phyloP scores from a whole-genome alignment of 1,284 basidiomycete species.

The Apiotrichum laibachii region DNA sequence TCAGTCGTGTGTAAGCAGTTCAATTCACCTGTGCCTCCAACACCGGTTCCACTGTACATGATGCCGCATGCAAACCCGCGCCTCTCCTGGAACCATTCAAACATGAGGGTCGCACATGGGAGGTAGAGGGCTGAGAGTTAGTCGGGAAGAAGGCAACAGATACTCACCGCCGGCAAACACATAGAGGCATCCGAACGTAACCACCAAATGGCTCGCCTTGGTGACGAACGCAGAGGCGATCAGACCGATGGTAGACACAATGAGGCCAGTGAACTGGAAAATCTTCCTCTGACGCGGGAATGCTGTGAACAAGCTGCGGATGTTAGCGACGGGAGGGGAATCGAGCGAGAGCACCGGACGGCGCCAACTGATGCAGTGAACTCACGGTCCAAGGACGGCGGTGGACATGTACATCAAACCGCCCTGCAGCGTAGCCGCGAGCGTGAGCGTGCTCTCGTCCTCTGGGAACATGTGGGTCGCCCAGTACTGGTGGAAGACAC shows the following conservation, averaged over 20 bases:
- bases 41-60: slow-evolving; percentile 47
- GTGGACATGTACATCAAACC: slow-evolving; percentile 31
- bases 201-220: slow-evolving; percentile 44
- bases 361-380: not conserved
- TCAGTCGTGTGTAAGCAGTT: too few relatives aligned
- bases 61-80: slow-evolving; percentile 48
- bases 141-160: not conserved
- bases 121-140: slow-evolving; percentile 38
- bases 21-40: slow-evolving; percentile 34
- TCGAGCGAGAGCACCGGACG: not conserved
- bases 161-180: slow-evolving; percentile 39
- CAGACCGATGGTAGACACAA: slow-evolving; percentile 26
- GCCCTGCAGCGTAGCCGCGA: slow-evolving; percentile 46
- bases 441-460: slow-evolving; percentile 34
- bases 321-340: not conserved
- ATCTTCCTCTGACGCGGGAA: slow-evolving; percentile 29
- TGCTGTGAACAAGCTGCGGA: slow-evolving; percentile 31
- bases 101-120: slow-evolving; percentile 46
- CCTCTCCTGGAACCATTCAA: slow-evolving; percentile 47
- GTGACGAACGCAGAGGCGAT: slow-evolving; percentile 39
- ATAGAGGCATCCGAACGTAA: slow-evolving; percentile 45
- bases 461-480: slow-evolving; percentile 36
- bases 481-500: slow-evolving; percentile 49
- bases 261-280: slow-evolving; percentile 36
- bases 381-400: slow-evolving; percentile 14